Conservation (phyloP, 2,329 filamentous ascomycete genomes). For the Celoporthe dispersa region DNA sequence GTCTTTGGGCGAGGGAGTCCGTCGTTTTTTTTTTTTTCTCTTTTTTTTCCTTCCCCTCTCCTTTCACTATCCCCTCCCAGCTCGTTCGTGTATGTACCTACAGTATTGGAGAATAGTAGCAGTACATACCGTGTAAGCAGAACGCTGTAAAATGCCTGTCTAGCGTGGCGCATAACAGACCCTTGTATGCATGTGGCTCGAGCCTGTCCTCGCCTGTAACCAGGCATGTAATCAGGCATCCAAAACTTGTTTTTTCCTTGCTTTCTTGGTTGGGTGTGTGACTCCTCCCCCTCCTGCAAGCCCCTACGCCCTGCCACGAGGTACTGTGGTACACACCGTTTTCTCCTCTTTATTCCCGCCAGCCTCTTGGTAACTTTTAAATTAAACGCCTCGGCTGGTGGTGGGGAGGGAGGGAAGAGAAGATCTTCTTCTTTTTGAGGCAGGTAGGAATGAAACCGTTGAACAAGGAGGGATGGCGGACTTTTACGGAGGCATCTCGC, state of each 20-base stretch:
- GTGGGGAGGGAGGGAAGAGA: background rate
- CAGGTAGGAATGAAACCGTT: background rate
- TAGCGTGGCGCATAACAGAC: background rate
- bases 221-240: background rate
- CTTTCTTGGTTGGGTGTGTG: background rate
- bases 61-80: background rate
- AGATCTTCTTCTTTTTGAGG: background rate
- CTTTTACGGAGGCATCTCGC: background rate
- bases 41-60: background rate
- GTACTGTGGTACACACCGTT: background rate
- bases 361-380: background rate
- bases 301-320: background rate
- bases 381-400: background rate
- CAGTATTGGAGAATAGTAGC: too few relatives aligned
- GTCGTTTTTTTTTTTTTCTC: too few relatives aligned
- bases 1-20: too few relatives aligned
- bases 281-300: background rate
- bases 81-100: background rate
- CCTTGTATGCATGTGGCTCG: background rate
- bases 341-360: background rate
- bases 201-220: too few relatives aligned
- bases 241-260: background rate
- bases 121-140: too few relatives aligned
- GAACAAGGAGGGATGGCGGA: background rate
- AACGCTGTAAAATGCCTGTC: background rate